Conservation (phyloP, 768 basidiomycete genomes). For the Mycena latifolia region DNA sequence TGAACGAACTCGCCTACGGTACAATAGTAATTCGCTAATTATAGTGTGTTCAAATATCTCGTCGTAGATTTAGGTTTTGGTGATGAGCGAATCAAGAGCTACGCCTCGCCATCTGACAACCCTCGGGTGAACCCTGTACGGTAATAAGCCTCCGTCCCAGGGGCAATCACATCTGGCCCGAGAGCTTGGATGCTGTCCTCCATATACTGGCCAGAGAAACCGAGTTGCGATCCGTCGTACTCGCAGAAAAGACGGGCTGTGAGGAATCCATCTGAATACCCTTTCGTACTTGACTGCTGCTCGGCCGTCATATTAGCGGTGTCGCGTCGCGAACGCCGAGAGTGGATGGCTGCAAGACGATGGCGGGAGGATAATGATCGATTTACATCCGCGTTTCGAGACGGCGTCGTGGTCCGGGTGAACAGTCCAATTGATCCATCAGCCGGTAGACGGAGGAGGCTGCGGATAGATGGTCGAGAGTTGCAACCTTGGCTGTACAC, state of each 20-base stretch:
- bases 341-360: constrained; percentile 44
- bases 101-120: constrained; percentile 57
- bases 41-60: background rate
- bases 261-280: constrained; percentile 71
- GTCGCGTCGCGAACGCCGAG: constrained; percentile 31
- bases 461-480: constrained; percentile 24
- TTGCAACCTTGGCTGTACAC: constrained; percentile 48
- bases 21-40: background rate
- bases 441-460: background rate
- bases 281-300: constrained; percentile 48
- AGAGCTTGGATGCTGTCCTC: constrained; percentile 56
- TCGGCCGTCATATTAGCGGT: constrained; percentile 28
- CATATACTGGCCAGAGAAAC: constrained; percentile 74
- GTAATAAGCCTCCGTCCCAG: constrained; percentile 59
- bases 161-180: constrained; percentile 49
- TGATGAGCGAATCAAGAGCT: background rate
- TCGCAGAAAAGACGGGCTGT: constrained; percentile 68
- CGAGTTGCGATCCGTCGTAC: constrained; percentile 62
- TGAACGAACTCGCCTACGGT: no score
- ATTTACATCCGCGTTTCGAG: background rate
- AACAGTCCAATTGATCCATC: background rate
- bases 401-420: background rate
- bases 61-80: background rate
- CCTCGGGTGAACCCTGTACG: constrained; percentile 61
- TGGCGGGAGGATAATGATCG: constrained; percentile 23